Conservation (phyloP, 441 rosid species). For the Mallotus japonicus region DNA sequence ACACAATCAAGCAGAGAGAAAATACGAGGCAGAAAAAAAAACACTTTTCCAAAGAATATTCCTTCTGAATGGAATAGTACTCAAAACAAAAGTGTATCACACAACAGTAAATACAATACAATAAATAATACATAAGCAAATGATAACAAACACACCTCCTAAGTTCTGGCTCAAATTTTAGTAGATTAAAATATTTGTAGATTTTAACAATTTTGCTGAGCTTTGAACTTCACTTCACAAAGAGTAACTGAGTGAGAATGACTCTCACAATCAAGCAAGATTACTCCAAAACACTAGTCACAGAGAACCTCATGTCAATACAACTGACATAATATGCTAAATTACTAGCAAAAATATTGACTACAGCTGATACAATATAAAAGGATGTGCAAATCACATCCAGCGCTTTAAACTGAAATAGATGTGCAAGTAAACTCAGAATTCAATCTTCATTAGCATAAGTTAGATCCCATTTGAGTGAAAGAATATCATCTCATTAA, state of each 20-base stretch:
- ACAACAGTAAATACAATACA: neutral
- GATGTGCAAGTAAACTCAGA: constrained; percentile 1
- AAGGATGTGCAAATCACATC: neutral
- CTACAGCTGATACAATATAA: neutral
- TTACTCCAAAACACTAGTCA: constrained; percentile 8
- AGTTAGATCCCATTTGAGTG: neutral
- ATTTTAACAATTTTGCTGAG: neutral
- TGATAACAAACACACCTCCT: neutral
- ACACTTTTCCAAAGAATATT: neutral
- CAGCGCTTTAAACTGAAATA: neutral
- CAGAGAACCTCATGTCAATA: neutral
- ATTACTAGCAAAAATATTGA: neutral
- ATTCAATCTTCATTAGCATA: neutral
- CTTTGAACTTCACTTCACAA: neutral
- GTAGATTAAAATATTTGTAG: constrained; percentile 1
- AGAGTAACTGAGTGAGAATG: neutral
- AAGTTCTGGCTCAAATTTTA: neutral
- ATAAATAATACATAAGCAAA: neutral
- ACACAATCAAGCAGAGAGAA: constrained; percentile 1
- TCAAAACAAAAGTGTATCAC: neutral
- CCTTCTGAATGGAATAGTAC: constrained; percentile 1
- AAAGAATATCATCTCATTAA: neutral
- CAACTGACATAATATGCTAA: neutral
- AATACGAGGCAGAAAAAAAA: neutral
- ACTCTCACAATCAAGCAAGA: constrained; percentile 9